Percentiles rank a stretch among this genome's conserved stretches.
phyloP scores from a whole-genome alignment of 768 basidiomycete species.

The Pisolithus tinctorius region DNA sequence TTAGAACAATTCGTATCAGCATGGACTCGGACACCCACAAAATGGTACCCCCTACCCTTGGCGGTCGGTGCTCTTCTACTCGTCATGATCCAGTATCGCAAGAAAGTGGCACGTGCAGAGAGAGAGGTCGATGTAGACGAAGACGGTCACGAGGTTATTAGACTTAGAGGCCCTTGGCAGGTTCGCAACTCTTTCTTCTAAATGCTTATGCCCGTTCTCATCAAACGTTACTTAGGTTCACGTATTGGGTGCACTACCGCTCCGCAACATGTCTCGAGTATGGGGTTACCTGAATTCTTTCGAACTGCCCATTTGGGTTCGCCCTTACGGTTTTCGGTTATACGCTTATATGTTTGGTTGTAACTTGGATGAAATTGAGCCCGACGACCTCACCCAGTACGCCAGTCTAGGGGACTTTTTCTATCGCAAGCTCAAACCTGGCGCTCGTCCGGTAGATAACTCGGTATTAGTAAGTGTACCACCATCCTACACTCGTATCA shows the following conservation, averaged over 20 bases:
- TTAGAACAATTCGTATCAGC: conserved; percentile 63
- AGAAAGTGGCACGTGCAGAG: conserved; percentile 40
- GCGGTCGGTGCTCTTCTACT: conserved; percentile 88
- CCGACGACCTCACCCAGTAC: conserved; percentile 70
- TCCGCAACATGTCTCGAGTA: conserved; percentile 90
- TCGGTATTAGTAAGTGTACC: conserved; percentile 54
- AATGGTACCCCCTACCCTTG: conserved; percentile 92
- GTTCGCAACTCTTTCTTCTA: conserved; percentile 35
- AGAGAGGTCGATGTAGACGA: conserved; percentile 75
- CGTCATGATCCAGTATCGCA: conserved; percentile 68
- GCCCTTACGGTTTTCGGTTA: conserved; percentile 82
- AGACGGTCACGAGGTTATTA: conserved; percentile 74
- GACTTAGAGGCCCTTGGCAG: conserved; percentile 89
- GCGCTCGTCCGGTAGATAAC: conserved; percentile 72
- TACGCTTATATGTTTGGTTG: conserved; percentile 91
- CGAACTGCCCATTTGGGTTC: conserved; percentile 89
- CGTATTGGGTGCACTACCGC: conserved; percentile 89
- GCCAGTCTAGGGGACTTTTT: conserved; percentile 92
- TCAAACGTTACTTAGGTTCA: conserved; percentile 59
- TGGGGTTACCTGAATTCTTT: conserved; percentile 96
- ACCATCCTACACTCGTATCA: not conserved
- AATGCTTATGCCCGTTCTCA: not conserved
- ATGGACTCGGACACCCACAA: conserved; percentile 83
- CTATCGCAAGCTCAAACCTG: conserved; percentile 79
- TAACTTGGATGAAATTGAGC: conserved; percentile 87